Evolutionary conservation across 371 early-diverging fungal genomes (phyloP).

Genomic region (Mortierella sp.): DNA sequence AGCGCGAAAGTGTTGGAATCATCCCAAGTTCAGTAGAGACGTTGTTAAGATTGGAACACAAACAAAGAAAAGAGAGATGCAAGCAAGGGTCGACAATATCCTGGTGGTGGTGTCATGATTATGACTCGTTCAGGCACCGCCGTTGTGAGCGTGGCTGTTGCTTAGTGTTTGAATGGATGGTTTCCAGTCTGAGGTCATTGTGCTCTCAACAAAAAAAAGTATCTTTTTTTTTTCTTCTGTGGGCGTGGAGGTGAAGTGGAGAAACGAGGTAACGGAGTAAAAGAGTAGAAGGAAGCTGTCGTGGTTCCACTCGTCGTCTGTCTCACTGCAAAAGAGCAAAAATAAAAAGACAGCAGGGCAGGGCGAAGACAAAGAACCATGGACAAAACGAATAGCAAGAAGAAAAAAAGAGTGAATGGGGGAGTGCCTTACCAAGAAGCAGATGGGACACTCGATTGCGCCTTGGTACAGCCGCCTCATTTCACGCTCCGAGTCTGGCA

Average conservation of each 20-base stretch:
- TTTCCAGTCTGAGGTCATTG: slow-evolving; percentile 31
- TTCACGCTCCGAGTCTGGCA: slow-evolving; percentile 47
- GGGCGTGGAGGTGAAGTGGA: background rate
- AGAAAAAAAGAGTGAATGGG: background rate
- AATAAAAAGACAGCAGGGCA: too few relatives aligned
- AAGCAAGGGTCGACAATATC: background rate
- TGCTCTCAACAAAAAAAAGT: slow-evolving; percentile 23
- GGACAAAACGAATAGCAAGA: background rate
- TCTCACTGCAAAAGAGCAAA: too few relatives aligned
- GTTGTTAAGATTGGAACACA: background rate
- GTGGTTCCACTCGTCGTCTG: background rate
- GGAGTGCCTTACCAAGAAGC: slow-evolving; percentile 83
- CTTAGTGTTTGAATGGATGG: background rate
- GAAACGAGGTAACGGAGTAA: background rate
- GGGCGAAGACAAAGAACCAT: background rate
- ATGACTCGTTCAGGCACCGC: slow-evolving; percentile 5
- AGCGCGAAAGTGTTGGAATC: too few relatives aligned
- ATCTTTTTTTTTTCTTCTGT: too few relatives aligned
- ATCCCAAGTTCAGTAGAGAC: background rate
- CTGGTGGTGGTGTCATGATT: background rate
- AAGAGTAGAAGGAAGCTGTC: background rate
- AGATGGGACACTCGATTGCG: slow-evolving; percentile 93
- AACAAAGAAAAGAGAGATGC: background rate
- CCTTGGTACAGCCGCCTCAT: slow-evolving; percentile 67
- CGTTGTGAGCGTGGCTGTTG: slow-evolving; percentile 1